phyloP scores from a whole-genome alignment of 2,329 filamentous ascomycete species.

The Davidsoniella eucalypti region DNA sequence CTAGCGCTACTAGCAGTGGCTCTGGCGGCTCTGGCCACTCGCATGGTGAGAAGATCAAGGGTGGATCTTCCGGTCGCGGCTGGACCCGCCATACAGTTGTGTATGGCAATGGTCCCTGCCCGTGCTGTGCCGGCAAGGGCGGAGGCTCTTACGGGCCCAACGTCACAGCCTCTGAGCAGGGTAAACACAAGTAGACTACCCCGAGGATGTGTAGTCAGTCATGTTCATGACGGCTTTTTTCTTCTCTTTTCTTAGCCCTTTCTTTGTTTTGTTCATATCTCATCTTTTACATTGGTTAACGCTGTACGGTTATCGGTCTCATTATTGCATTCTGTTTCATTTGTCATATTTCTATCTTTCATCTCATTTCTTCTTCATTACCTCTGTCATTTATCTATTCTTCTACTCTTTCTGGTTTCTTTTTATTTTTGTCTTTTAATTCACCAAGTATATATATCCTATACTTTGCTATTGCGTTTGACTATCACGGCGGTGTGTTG shows the following conservation, averaged over 20 bases:
- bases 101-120: constrained; percentile 40
- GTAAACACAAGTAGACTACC: constrained; percentile 17
- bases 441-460: neutral
- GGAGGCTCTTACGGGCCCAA: constrained; percentile 38
- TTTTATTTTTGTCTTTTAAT: too few species aligned
- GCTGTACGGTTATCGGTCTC: neutral
- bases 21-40: constrained; percentile 20
- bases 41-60: constrained; percentile 34
- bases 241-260: neutral
- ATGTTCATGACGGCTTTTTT: neutral
- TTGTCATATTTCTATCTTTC: neutral
- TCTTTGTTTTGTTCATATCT: neutral
- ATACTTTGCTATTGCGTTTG: neutral
- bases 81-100: constrained; percentile 44
- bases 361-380: neutral
- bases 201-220: neutral
- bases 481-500: too few species aligned
- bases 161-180: constrained; percentile 35
- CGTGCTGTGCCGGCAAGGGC: constrained; percentile 33
- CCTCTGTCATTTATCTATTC: neutral
- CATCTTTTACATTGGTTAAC: neutral
- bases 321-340: neutral
- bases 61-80: constrained; percentile 30
- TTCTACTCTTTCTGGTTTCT: neutral
- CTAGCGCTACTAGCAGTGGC: neutral